A percentile compares a stretch with the other conserved stretches of the same genome.
Conservation (phyloP, 1,284 basidiomycete genomes). For the Xerocomus minutiporus region DNA sequence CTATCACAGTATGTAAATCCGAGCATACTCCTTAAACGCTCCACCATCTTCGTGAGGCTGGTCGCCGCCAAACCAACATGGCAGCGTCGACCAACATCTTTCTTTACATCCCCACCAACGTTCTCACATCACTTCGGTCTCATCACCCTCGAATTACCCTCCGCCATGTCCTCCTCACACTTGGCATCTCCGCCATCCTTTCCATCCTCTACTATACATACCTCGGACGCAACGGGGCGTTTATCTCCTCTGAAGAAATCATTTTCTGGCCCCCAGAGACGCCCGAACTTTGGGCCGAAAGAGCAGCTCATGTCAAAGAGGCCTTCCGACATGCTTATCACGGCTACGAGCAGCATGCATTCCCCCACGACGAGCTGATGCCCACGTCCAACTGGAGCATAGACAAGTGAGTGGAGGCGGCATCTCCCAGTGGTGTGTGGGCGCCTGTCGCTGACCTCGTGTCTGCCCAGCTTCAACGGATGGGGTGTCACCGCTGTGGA, state of each 20-base stretch:
- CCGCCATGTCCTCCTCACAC: slow-evolving; percentile 28
- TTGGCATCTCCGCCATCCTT: slow-evolving; percentile 21
- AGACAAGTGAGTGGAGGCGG: slow-evolving; percentile 45
- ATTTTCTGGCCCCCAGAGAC: slow-evolving; percentile 21
- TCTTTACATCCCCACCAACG: slow-evolving; percentile 18
- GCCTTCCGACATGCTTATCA: slow-evolving; percentile 62
- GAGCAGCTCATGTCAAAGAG: slow-evolving; percentile 54
- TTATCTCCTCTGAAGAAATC: slow-evolving; percentile 5
- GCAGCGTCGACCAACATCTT: background rate
- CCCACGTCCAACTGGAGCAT: slow-evolving; percentile 44
- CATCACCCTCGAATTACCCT: slow-evolving; percentile 22
- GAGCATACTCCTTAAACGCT: too few species aligned
- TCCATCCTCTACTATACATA: slow-evolving; percentile 22
- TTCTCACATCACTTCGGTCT: slow-evolving; percentile 41
- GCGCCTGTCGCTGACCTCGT: slow-evolving; percentile 8
- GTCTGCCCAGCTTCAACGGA: slow-evolving; percentile 57
- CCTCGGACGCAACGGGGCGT: slow-evolving; percentile 2
- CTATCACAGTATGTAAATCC: background rate
- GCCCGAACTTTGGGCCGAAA: slow-evolving; percentile 42
- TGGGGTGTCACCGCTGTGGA: slow-evolving; percentile 86
- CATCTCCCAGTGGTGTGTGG: background rate
- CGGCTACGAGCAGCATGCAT: slow-evolving; percentile 54
- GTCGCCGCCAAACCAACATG: background rate
- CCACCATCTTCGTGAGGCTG: background rate
- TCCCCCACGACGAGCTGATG: slow-evolving; percentile 55